Evolutionary conservation across 2,329 filamentous ascomycete species (phyloP).

Genomic region (Trichoderma afroharzianum): DNA sequence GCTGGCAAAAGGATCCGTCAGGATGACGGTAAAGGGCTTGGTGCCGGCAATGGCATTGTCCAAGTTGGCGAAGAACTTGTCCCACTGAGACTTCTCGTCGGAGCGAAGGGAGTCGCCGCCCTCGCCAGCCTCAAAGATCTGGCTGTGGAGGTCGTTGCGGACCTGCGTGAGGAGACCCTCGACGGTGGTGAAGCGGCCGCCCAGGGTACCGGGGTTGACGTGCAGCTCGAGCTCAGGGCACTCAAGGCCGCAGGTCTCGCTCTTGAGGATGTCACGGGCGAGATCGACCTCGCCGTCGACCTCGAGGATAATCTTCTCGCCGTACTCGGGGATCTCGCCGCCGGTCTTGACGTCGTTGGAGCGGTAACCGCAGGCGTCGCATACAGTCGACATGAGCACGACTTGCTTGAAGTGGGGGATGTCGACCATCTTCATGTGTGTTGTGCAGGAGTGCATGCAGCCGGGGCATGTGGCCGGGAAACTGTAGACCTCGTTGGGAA

Average conservation of each 20-base stretch:
- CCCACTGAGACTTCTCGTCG: constrained; percentile 69
- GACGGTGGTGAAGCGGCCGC: constrained; percentile 93
- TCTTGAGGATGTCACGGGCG: constrained; percentile 90
- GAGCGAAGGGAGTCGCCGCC: constrained; percentile 76
- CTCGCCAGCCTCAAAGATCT: constrained; percentile 70
- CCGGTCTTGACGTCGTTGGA: constrained; percentile 98
- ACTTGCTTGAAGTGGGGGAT: constrained; percentile 99
- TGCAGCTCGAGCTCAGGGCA: constrained; percentile 83
- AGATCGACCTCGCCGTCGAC: constrained; percentile 71
- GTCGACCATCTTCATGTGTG: constrained; percentile 98
- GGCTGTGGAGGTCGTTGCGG: constrained; percentile 78
- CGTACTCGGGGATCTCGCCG: constrained; percentile 82
- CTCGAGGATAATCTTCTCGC: constrained; percentile 74
- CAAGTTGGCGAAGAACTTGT: constrained; percentile 73
- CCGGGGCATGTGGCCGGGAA: constrained; percentile 91
- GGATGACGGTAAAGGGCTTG: constrained; percentile 73
- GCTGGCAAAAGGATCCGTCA: constrained; percentile 84
- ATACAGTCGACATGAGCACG: constrained; percentile 90
- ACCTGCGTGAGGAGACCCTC: constrained; percentile 92
- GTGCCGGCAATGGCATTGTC: constrained; percentile 76
- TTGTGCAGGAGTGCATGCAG: constrained; percentile 79
- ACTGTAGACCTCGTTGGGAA: constrained; percentile 87
- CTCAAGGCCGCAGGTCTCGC: constrained; percentile 82
- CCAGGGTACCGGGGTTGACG: constrained; percentile 90
- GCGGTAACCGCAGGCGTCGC: constrained; percentile 86